Conservation (phyloP, 2,329 filamentous ascomycete genomes). For the Trichoderma sp. region DNA sequence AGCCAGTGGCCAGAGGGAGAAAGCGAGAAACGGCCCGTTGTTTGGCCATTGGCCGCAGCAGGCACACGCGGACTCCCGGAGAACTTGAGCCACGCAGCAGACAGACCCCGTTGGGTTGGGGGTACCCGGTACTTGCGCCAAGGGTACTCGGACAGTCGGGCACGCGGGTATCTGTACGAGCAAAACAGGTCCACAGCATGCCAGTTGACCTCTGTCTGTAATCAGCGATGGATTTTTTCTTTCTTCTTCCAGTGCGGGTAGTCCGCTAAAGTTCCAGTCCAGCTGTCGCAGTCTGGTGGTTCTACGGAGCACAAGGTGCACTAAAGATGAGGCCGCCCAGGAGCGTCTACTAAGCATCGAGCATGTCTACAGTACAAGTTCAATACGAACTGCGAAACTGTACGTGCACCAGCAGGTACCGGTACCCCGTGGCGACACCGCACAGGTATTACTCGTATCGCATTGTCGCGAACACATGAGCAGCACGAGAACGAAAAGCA, state of each 20-base stretch:
- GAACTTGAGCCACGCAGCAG: slow-evolving; percentile 8
- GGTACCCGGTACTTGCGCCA: background rate
- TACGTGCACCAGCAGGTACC: background rate
- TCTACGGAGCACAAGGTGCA: background rate
- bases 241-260: background rate
- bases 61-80: slow-evolving; percentile 16
- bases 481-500: background rate
- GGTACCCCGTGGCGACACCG: background rate
- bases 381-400: background rate
- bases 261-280: background rate
- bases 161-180: background rate
- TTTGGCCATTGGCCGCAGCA: slow-evolving; percentile 3
- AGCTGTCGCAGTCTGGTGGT: background rate
- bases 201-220: background rate
- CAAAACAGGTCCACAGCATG: background rate
- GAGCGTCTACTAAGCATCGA: background rate
- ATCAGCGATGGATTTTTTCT: background rate
- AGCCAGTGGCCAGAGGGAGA: background rate
- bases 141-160: background rate
- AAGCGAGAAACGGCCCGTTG: slow-evolving; percentile 2
- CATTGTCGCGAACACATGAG: background rate
- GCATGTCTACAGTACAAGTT: background rate
- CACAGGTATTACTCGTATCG: background rate
- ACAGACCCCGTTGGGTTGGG: background rate
- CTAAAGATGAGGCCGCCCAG: background rate